Evolutionary conservation across 2,329 filamentous ascomycete genomes (phyloP), one percentile per base, ranked within the genome.

Genomic region (Triangularia verruculosa): DNA sequence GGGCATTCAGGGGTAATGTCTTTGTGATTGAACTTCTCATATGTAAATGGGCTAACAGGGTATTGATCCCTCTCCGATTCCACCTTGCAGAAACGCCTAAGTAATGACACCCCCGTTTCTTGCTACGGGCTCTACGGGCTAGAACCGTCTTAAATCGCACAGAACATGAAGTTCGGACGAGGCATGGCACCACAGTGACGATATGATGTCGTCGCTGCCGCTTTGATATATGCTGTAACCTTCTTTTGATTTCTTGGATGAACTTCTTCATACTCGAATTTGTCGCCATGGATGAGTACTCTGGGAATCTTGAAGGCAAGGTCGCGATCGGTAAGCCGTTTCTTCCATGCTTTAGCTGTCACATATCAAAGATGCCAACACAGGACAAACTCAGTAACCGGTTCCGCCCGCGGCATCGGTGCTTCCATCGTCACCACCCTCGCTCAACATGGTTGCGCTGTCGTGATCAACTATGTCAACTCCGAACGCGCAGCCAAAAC

Each of bases 351-450:
- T 17, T 6, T 9, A 22, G 4, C 2, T 20, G 39, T 11, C n/a
- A 47, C 11, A 7, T n/a, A 47, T 47, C n/a, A 20, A 7, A 20
- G 5, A 20, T n/a, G n/a, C 39, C 20, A 17, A 47, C 6, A 39
- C 3, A 7, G 9, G n/a, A 20, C 39, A 47, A 20, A n/a, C 7
- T 4, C 52, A 61, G 59, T 56, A 22, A 61, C 59, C 3, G 51
- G 51, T 24, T 28, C 59, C 30, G 43, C 28, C 11, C 59, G 59
- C n/a, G 51, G 51, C 13, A 55, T 56, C 20, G 59, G 59, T 5
- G 59, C 58, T 8, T 15, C 58, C 2, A 54, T 60, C 8, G 58
- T 47, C 15, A 22, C 25, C 4, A 13, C 32, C 1, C 28, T 60
- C 3, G 58, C 58, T 8, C n/a, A 47, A 9, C 58, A 60, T 9